Evolutionary conservation across 768 basidiomycete species (phyloP), one percentile per base, ranked within the genome.

Genomic region (Galerina marginata): DNA sequence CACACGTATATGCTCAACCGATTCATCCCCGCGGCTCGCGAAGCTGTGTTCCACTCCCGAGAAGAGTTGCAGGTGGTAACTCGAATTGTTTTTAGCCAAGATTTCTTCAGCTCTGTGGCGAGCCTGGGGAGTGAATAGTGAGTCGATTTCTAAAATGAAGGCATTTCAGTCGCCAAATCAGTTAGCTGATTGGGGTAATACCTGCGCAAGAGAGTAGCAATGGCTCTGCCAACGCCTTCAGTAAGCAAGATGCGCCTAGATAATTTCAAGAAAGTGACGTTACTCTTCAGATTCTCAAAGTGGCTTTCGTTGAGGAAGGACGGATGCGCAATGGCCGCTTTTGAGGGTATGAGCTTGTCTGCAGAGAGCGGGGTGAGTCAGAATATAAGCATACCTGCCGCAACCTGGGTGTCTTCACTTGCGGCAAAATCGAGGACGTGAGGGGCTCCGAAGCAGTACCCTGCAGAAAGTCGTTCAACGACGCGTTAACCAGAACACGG

Each of bases 371-470:
- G 9, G n/a, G 26, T 12, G 14, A 36, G 2, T 15, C 6, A 11
- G 16, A 39, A 3, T 7, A 9, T 45, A 9, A 12, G 26, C 75
- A 20, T 67, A 85, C 85, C 79, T 15, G 85, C 83, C 1, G 75
- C 72, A n/a, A 85, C 66, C 7, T 33, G 29, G 7, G 29, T 1
- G 38, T 79, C 74, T 46, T 83, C 80, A 0, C 74, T 81, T 6
- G 77, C 74, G 1, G 79, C 77, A 3, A 81, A 74, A 5, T 83
- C 75, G 53, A 86, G 75, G 7, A 77, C 78, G 55, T 77, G 85
- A 0, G 84, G 84, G 0, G 76, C 86, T 6, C 85, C 85, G 59
- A 86, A 86, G 65, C 84, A 88, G 60, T 86, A 86, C 10, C 86
- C 84, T 86, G 29, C 84, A 38, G 15, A 45, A 11, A 40, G 9